Base-by-base conservation (phyloP, 345 rosid species). In the Geranium brycei region DNA sequence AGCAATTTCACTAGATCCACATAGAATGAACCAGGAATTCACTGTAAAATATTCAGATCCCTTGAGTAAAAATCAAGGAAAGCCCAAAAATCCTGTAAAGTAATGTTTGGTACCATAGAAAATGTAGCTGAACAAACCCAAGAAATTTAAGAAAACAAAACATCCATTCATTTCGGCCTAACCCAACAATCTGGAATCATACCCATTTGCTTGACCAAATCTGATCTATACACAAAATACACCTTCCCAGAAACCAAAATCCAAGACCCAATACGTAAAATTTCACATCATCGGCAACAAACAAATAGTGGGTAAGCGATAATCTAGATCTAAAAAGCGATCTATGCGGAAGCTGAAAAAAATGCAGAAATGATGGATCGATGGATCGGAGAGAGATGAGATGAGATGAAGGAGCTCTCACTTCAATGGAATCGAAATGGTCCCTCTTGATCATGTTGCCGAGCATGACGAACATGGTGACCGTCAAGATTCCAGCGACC, bases 381-480 rank as follows among this genome's bases (percentile, higher is more conserved):
- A 23, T 23, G 1, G 28, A 23, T 23, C 51, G 35, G 7, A 35
- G 4, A 35, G 56, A 57, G 32, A 60, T 58, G 12, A 11, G 51
- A 51, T 35, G 62, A 53, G n/a, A 59, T 19, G 8, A 19, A 35
- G 10, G 15, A 30, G 61, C 77, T 60, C 77, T 60, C 76, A 93
- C 97, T 65, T 82, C 78, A 74, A 73, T 77, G 47, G 96, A 73
- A 80, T 88, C 96, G 64, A 77, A 80, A 73, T 93, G 89, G 70
- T 93, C 99, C 72, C 99, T 76, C 76, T 91, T 92, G 83, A 95
- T 87, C 99, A 95, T 95, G 68, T 87, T 80, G 3, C 88, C 97
- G 35, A 95, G 97, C 99, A 93, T 88, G 7, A 93, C 87, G 67
- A 93, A 93, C 99, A 93, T 89, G 41, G 98, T 88, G 60, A 90